Evolutionary conservation across 352 stramenopile genomes (phyloP).

Genomic region (Globisporangium acanthophoron): DNA sequence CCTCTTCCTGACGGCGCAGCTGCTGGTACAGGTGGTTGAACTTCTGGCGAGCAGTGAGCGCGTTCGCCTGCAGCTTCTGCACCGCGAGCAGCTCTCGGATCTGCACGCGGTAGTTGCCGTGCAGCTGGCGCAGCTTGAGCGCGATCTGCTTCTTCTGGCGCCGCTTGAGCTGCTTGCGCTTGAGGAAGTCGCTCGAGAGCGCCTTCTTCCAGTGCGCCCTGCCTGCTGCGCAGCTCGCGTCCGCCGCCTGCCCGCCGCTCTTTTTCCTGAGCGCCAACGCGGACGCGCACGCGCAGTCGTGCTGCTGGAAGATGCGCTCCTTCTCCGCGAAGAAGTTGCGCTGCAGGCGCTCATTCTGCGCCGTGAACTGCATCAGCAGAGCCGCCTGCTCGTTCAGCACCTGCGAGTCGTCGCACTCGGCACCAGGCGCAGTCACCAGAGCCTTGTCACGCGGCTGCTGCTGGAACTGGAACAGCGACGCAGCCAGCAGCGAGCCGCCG

Average conservation of each 20-base stretch:
- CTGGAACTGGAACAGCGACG: slow-evolving; percentile 37
- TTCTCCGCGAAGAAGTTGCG: slow-evolving; percentile 43
- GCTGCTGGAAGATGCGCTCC: slow-evolving; percentile 37
- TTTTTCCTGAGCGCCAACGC: slow-evolving; percentile 20
- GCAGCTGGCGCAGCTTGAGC: slow-evolving; percentile 41
- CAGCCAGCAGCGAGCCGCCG: slow-evolving; percentile 29
- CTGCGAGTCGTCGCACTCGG: slow-evolving; percentile 4
- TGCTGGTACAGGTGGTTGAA: slow-evolving; percentile 28
- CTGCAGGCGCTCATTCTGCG: slow-evolving; percentile 43
- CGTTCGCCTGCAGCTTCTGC: slow-evolving; percentile 49
- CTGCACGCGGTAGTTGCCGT: slow-evolving; percentile 31
- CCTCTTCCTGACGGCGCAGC: background rate
- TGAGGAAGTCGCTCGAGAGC: slow-evolving; percentile 43
- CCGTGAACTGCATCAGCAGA: slow-evolving; percentile 39
- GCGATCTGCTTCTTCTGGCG: slow-evolving; percentile 64
- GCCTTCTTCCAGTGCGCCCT: slow-evolving; percentile 47
- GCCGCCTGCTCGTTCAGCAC: slow-evolving; percentile 27
- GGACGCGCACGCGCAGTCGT: slow-evolving; percentile 33
- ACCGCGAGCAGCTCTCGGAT: slow-evolving; percentile 35
- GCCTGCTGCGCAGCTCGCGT: background rate
- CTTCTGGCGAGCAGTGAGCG: slow-evolving; percentile 35
- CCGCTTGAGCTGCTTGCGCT: slow-evolving; percentile 68
- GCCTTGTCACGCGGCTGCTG: background rate
- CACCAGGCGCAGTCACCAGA: background rate
- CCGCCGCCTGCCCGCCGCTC: background rate